A percentile compares a stretch with the other conserved stretches of the same genome.
Conservation (phyloP, 345 rosid species). For the Euclidium syriacum region DNA sequence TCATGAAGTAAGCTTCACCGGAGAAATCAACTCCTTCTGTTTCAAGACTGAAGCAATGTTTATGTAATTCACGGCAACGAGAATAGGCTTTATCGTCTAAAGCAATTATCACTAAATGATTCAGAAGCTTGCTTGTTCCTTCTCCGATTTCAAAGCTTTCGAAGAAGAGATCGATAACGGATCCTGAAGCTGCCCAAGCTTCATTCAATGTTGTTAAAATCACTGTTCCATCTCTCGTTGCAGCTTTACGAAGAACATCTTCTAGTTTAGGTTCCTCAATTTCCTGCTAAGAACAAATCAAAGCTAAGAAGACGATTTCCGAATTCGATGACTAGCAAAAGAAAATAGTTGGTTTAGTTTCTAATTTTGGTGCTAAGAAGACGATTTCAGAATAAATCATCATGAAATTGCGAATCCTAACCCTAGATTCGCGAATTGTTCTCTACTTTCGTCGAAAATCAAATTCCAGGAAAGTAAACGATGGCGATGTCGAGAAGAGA, state of each 20-base stretch:
- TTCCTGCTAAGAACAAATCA: neutral
- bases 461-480: neutral
- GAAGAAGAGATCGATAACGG: conserved; percentile 66
- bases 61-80: conserved; percentile 53
- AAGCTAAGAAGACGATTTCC: neutral
- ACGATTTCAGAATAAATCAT: neutral
- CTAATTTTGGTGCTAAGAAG: neutral
- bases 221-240: conserved; percentile 53
- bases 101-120: conserved; percentile 70
- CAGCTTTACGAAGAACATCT: conserved; percentile 53
- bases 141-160: conserved; percentile 68
- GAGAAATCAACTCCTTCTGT: conserved; percentile 70
- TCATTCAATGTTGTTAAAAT: conserved; percentile 75
- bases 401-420: neutral
- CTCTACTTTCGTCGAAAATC: neutral
- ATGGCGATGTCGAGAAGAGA: neutral
- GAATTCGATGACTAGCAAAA: neutral
- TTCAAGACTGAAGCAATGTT: conserved; percentile 61
- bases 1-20: conserved; percentile 79
- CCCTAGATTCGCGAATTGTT: neutral
- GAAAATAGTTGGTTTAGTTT: neutral
- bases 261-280: conserved; percentile 46
- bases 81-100: conserved; percentile 60
- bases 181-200: conserved; percentile 75
- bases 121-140: conserved; percentile 52